Percentiles rank a stretch among this genome's conserved stretches.
These are phyloP conservation scores for Ogataea sp. DNA, from an alignment of 805 yeast species.

Conservation along the genomic window DNA sequence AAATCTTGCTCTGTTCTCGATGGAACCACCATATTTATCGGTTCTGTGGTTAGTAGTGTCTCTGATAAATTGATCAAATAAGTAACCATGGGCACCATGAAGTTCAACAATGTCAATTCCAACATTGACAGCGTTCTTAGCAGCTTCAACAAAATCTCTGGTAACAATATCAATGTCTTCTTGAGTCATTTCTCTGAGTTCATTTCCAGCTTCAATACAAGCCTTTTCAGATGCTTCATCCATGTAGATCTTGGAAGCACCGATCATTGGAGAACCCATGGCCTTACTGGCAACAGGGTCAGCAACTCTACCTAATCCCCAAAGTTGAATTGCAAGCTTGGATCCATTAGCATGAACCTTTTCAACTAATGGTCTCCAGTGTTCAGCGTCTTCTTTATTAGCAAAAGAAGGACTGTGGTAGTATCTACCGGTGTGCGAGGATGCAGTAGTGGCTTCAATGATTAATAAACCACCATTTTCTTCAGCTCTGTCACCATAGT, in stretches of 20 bases:
- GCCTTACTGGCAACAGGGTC: conserved; percentile 7
- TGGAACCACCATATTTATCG: conserved; percentile 24
- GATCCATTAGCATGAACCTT: conserved; percentile 36
- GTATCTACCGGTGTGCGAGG: conserved; percentile 18
- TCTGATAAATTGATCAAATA: conserved; percentile 18
- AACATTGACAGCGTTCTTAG: conserved; percentile 14
- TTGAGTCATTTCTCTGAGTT: conserved; percentile 29
- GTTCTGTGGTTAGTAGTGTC: conserved; percentile 16
- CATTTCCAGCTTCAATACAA: conserved; percentile 24
- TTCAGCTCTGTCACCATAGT: conserved; percentile 42
- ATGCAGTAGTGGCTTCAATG: conserved; percentile 35
- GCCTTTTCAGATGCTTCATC: conserved; percentile 3
- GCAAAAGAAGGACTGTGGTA: conserved; percentile 41
- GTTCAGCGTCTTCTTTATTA: conserved; percentile 38
- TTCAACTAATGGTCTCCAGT: conserved; percentile 42
- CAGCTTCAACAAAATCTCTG: conserved; percentile 12
- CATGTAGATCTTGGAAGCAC: conserved; percentile 18
- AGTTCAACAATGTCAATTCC: conserved; percentile 24
- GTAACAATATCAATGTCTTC: conserved; percentile 28
- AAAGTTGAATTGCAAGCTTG: conserved; percentile 30
- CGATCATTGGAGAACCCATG: conserved; percentile 3
- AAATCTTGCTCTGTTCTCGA: conserved; percentile 28
- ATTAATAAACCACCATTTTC: conserved; percentile 36
- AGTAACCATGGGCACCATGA: conserved; percentile 23
- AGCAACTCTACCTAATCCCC: conserved; percentile 33